These are phyloP conservation scores for Candida insectorum DNA, from an alignment of 805 yeast species.

Conservation along the genomic window DNA sequence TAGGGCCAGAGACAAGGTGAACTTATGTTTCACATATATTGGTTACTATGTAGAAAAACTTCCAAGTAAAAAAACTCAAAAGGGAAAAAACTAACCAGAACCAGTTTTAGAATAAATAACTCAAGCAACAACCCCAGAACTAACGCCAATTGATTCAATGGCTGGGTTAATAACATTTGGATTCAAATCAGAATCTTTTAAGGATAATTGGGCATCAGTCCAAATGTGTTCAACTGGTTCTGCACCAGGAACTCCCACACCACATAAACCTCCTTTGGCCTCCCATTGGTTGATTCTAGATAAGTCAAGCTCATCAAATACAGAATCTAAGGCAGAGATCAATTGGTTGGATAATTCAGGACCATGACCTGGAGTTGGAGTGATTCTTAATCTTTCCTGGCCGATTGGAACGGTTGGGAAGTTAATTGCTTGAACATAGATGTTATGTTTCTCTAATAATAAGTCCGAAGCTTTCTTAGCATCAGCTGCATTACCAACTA, in stretches of 20 bases:
- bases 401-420: conserved; percentile 98
- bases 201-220: conserved; percentile 76
- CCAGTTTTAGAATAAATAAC: neutral
- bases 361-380: conserved; percentile 98
- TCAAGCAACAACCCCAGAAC: conserved; percentile 54
- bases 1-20: too few relatives aligned
- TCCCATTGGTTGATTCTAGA: conserved; percentile 79
- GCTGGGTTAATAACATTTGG: conserved; percentile 63
- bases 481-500: conserved; percentile 89
- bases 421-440: conserved; percentile 97
- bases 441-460: conserved; percentile 76
- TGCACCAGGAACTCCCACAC: conserved; percentile 65
- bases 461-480: conserved; percentile 91
- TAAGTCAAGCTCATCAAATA: conserved; percentile 71
- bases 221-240: conserved; percentile 64
- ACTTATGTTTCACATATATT: too few relatives aligned
- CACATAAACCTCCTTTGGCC: conserved; percentile 80
- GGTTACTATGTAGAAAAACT: neutral
- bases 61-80: neutral
- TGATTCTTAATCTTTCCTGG: conserved; percentile 90
- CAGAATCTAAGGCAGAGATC: conserved; percentile 73
- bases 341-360: conserved; percentile 72
- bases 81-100: neutral
- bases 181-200: conserved; percentile 62
- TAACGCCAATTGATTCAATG: conserved; percentile 61